Percentiles rank a stretch among this genome's conserved stretches.
phyloP scores from a whole-genome alignment of 2,329 filamentous ascomycete species.

The Aureobasidium sp. region DNA sequence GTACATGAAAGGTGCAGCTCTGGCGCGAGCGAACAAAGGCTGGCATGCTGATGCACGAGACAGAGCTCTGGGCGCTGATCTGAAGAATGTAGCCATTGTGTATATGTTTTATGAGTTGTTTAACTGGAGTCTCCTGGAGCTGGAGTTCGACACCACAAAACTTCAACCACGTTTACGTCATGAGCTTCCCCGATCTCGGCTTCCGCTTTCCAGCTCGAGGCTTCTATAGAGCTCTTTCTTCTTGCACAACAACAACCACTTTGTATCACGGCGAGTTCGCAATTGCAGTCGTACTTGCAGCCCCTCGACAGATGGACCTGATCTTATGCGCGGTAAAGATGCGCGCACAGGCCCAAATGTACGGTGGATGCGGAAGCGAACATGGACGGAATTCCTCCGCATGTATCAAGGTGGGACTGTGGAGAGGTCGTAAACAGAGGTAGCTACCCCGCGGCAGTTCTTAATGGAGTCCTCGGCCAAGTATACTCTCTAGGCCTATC shows the following conservation, averaged over 20 bases:
- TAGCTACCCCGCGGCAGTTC: slow-evolving; percentile 11
- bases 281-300: too few relatives aligned
- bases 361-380: background rate
- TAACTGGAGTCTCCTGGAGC: background rate
- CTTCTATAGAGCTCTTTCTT: background rate
- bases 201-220: slow-evolving; percentile 2
- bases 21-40: slow-evolving; percentile 23
- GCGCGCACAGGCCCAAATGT: too few relatives aligned
- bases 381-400: background rate
- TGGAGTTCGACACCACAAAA: background rate
- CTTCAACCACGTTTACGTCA: slow-evolving; percentile 1
- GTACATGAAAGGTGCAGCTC: slow-evolving; percentile 27
- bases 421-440: background rate
- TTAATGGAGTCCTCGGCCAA: background rate
- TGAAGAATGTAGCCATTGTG: slow-evolving; percentile 31
- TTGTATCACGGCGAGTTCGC: too few relatives aligned
- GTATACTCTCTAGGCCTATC: background rate
- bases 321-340: background rate
- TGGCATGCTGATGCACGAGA: slow-evolving; percentile 24
- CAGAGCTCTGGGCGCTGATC: slow-evolving; percentile 31
- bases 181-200: slow-evolving; percentile 8
- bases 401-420: slow-evolving; percentile 1
- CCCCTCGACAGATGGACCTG: too few relatives aligned
- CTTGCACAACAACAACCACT: background rate
- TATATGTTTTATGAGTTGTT: background rate